Conservation (phyloP, 1,139 yeast genomes). For the Diutina pseudorugosa region DNA sequence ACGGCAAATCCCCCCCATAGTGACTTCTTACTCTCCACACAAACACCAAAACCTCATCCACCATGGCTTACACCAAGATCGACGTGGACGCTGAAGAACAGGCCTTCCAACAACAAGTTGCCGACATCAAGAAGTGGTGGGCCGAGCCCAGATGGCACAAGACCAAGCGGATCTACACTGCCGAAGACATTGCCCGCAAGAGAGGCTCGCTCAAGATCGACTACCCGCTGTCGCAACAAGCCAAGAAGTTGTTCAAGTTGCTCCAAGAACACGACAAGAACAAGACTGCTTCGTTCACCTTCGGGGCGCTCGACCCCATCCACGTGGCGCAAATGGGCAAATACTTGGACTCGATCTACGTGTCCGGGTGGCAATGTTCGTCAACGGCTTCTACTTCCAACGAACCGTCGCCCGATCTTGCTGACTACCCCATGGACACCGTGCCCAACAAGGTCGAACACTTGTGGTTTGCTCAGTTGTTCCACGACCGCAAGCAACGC, state of each 20-base stretch:
- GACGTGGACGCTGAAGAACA: constrained; percentile 50
- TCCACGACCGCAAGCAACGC: constrained; percentile 94
- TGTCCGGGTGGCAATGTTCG: constrained; percentile 98
- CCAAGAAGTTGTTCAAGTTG: constrained; percentile 66
- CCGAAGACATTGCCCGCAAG: constrained; percentile 83
- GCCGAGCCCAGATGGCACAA: constrained; percentile 78
- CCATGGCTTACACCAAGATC: constrained; percentile 40
- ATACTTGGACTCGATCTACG: constrained; percentile 84
- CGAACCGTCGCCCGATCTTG: constrained; percentile 96
- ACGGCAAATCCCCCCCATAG: neutral
- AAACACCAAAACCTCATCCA: neutral
- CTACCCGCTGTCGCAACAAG: constrained; percentile 72
- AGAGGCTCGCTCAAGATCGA: constrained; percentile 62
- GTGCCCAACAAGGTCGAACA: constrained; percentile 98
- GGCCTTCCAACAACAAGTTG: constrained; percentile 56
- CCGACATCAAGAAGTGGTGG: constrained; percentile 84
- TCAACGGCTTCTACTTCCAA: constrained; percentile 95
- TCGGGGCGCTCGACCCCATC: constrained; percentile 94
- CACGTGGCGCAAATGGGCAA: constrained; percentile 96
- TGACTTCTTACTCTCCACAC: neutral
- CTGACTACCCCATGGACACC: constrained; percentile 97
- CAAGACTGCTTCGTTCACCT: constrained; percentile 76
- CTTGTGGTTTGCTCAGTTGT: constrained; percentile 89
- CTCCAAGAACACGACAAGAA: constrained; percentile 62
- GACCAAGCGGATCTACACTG: constrained; percentile 79